Conservation (phyloP, 169 alveolate genomes). For the Theileria sp. region DNA sequence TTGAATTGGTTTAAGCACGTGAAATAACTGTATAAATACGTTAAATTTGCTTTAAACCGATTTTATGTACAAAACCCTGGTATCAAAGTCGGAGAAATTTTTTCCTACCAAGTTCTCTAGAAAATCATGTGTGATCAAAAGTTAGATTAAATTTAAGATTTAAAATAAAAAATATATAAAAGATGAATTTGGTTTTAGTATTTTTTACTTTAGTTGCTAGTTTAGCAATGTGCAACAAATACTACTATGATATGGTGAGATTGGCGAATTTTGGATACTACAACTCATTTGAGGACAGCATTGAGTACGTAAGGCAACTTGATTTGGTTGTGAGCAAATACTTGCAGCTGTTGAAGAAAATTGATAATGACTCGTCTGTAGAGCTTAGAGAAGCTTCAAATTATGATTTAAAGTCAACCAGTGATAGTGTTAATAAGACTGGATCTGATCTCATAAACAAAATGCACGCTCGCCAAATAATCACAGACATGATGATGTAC, state of each 20-base stretch:
- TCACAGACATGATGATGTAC: constrained; percentile 27
- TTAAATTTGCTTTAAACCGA: not conserved
- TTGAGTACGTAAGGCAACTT: constrained; percentile 25
- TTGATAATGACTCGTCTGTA: not conserved
- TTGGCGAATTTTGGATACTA: constrained; percentile 1
- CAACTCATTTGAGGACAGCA: constrained; percentile 7
- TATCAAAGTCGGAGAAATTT: not conserved
- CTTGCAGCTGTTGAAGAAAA: constrained; percentile 8
- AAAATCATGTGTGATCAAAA: not conserved
- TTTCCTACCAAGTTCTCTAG: not conserved
- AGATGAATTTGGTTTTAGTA: not conserved
- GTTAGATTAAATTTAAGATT: constrained; percentile 1
- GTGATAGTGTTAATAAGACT: not conserved
- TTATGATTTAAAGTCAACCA: constrained; percentile 15
- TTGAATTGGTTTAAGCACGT: not conserved
- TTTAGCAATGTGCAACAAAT: not conserved
- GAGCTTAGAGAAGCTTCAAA: constrained; percentile 48
- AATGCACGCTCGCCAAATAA: constrained; percentile 57
- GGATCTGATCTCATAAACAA: constrained; percentile 29
- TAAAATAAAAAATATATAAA: not conserved
- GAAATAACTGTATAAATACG: not conserved
- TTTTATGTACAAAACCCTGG: not conserved
- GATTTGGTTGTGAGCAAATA: constrained; percentile 18
- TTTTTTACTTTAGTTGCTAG: not conserved
- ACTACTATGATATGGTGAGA: not conserved